A percentile compares a stretch with the other conserved stretches of the same genome.
Evolutionary conservation across 768 basidiomycete species (phyloP).

Genomic region (Boletellus ananas): DNA sequence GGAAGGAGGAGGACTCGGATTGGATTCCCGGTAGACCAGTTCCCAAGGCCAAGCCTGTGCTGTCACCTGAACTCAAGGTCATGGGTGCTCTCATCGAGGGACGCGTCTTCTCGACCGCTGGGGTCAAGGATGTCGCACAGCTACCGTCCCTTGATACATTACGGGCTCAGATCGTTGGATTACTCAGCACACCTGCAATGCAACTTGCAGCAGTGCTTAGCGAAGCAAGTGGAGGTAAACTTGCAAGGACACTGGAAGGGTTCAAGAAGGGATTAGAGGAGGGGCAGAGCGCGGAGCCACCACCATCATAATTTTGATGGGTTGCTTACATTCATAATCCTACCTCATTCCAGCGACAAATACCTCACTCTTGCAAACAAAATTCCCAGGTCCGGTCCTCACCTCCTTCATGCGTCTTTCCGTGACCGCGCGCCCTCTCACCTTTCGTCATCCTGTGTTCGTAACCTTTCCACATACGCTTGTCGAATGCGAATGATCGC

Average conservation of each 20-base stretch:
- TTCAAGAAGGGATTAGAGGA: slow-evolving; percentile 67
- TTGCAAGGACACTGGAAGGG: slow-evolving; percentile 73
- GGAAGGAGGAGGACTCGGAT: slow-evolving; percentile 59
- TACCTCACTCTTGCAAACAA: slow-evolving; percentile 38
- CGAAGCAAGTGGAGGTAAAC: slow-evolving; percentile 62
- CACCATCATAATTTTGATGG: slow-evolving; percentile 17
- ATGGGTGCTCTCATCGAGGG: slow-evolving; percentile 81
- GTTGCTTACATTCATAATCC: slow-evolving; percentile 8
- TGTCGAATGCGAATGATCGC: slow-evolving; percentile 77
- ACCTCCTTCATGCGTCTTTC: slow-evolving; percentile 66
- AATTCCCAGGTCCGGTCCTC: slow-evolving; percentile 92
- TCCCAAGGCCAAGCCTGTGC: slow-evolving; percentile 51
- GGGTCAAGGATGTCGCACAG: slow-evolving; percentile 60
- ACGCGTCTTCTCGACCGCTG: slow-evolving; percentile 56
- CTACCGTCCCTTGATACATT: slow-evolving; percentile 77
- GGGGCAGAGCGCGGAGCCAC: slow-evolving; percentile 22
- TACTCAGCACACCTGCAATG: slow-evolving; percentile 71
- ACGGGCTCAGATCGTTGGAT: slow-evolving; percentile 78
- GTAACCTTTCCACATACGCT: slow-evolving; percentile 75
- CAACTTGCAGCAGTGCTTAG: slow-evolving; percentile 70
- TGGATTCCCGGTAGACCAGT: slow-evolving; percentile 65
- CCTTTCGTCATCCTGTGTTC: slow-evolving; percentile 95
- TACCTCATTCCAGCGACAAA: neutral
- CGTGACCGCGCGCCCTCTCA: slow-evolving; percentile 60
- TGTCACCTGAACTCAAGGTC: slow-evolving; percentile 65